Conservation (phyloP, 2,329 filamentous ascomycete species). For the Leptographium procerum region DNA sequence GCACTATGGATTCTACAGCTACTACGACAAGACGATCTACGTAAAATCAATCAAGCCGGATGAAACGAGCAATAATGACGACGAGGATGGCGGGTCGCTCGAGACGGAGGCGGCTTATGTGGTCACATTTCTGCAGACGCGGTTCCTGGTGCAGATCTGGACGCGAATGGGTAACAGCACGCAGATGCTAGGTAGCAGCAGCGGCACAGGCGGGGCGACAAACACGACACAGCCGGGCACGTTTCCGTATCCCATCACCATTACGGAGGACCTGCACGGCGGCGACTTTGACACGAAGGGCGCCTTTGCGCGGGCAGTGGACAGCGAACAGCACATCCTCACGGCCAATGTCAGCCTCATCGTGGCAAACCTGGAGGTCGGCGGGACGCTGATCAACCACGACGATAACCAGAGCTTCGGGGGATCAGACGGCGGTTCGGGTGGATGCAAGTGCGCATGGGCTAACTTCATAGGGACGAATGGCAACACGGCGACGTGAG, state of each 20-base stretch:
- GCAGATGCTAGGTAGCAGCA: slow-evolving; percentile 22
- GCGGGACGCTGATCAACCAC: slow-evolving; percentile 42
- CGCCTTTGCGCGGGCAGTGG: slow-evolving; percentile 40
- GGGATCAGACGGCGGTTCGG: slow-evolving; percentile 51
- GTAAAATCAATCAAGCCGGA: slow-evolving; percentile 45
- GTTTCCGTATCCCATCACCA: slow-evolving; percentile 52
- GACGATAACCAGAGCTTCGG: slow-evolving; percentile 35
- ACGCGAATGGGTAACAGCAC: slow-evolving; percentile 38
- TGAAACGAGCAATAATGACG: slow-evolving; percentile 26
- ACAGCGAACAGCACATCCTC: slow-evolving; percentile 30
- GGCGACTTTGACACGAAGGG: slow-evolving; percentile 41
- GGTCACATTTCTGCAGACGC: slow-evolving; percentile 48
- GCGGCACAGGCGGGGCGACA: slow-evolving; percentile 14
- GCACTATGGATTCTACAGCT: slow-evolving; percentile 89
- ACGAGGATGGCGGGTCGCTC: slow-evolving; percentile 40
- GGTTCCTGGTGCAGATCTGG: slow-evolving; percentile 56
- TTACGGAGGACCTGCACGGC: slow-evolving; percentile 52
- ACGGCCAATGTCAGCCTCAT: slow-evolving; percentile 31
- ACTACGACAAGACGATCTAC: slow-evolving; percentile 82
- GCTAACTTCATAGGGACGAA: slow-evolving; percentile 33
- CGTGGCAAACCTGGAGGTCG: slow-evolving; percentile 36
- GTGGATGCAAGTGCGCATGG: slow-evolving; percentile 52
- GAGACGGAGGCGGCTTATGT: slow-evolving; percentile 42
- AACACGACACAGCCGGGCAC: slow-evolving; percentile 38
- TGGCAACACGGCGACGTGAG: slow-evolving; percentile 9